phyloP scores from a whole-genome alignment of 192 early-diverging fungal genomes.

The Pilaira anomala region DNA sequence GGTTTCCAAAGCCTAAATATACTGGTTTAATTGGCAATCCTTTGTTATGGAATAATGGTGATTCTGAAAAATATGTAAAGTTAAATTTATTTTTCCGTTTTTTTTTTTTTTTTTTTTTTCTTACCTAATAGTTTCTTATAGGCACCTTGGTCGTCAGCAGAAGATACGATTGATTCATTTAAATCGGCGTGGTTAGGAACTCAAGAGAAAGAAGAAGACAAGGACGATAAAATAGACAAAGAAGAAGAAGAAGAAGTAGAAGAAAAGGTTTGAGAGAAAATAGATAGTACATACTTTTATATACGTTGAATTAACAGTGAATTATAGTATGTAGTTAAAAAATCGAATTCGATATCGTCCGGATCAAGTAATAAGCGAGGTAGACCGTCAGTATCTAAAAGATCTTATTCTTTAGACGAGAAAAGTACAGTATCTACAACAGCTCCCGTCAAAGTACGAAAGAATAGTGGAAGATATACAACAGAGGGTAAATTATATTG shows the following conservation, averaged over 20 bases:
- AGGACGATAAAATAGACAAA: no score
- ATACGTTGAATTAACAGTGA: background rate
- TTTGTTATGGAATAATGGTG: constrained; percentile 6
- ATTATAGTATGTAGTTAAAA: no score
- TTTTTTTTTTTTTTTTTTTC: background rate
- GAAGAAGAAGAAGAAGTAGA: constrained; percentile 1
- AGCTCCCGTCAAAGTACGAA: background rate
- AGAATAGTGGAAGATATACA: background rate
- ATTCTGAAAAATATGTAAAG: constrained; percentile 10
- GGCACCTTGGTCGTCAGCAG: background rate
- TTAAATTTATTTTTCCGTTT: background rate
- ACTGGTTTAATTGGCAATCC: constrained; percentile 9
- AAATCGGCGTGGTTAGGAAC: background rate
- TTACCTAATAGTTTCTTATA: background rate
- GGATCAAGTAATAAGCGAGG: background rate
- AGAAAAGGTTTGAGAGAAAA: background rate
- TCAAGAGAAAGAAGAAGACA: background rate
- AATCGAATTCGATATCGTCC: background rate
- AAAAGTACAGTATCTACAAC: background rate
- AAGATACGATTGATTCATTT: background rate
- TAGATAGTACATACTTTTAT: no score
- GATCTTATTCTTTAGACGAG: background rate
- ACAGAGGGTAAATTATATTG: constrained; percentile 44
- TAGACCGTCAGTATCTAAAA: background rate
- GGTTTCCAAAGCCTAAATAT: no score